These are phyloP conservation scores for Phaeosphaeriaceae sp. DNA, from an alignment of 2,329 filamentous ascomycete genomes.

Conservation along the genomic window DNA sequence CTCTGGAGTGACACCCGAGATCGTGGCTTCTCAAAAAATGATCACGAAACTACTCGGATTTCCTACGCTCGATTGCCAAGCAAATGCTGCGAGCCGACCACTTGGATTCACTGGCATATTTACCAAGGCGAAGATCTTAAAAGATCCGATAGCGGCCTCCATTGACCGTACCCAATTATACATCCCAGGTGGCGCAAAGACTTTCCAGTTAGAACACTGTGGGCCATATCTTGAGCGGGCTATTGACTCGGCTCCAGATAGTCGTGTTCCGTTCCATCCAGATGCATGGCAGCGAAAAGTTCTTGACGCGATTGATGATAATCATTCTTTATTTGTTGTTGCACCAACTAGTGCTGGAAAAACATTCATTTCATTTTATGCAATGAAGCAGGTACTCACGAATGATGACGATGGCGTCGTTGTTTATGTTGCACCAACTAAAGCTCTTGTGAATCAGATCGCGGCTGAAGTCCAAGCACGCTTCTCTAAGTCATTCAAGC, in stretches of 20 bases:
- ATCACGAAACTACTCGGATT: slow-evolving; percentile 5
- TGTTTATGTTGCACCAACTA: slow-evolving; percentile 81
- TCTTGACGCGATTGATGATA: slow-evolving; percentile 72
- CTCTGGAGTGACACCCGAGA: slow-evolving; percentile 8
- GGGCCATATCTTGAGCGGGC: slow-evolving; percentile 77
- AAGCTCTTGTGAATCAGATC: slow-evolving; percentile 83
- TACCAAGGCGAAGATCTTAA: slow-evolving; percentile 30
- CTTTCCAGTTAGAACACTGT: slow-evolving; percentile 72
- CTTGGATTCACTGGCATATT: slow-evolving; percentile 6
- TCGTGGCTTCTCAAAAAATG: slow-evolving; percentile 6
- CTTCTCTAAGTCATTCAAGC: slow-evolving; percentile 70
- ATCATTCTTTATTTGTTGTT: slow-evolving; percentile 75
- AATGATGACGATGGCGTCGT: slow-evolving; percentile 72
- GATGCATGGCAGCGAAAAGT: slow-evolving; percentile 79
- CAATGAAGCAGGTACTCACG: slow-evolving; percentile 77
- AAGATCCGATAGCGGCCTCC: slow-evolving; percentile 54
- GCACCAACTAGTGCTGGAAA: slow-evolving; percentile 82
- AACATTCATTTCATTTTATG: slow-evolving; percentile 84
- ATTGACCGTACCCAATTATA: slow-evolving; percentile 36
- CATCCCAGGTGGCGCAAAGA: slow-evolving; percentile 46
- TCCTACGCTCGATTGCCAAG: slow-evolving; percentile 5
- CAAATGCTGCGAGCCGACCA: slow-evolving; percentile 7
- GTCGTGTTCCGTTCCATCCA: slow-evolving; percentile 72
- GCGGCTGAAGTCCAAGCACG: slow-evolving; percentile 78
- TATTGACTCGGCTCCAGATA: slow-evolving; percentile 71